Conservation (phyloP, 306 rosid species). For the Boehmeria nivea region DNA sequence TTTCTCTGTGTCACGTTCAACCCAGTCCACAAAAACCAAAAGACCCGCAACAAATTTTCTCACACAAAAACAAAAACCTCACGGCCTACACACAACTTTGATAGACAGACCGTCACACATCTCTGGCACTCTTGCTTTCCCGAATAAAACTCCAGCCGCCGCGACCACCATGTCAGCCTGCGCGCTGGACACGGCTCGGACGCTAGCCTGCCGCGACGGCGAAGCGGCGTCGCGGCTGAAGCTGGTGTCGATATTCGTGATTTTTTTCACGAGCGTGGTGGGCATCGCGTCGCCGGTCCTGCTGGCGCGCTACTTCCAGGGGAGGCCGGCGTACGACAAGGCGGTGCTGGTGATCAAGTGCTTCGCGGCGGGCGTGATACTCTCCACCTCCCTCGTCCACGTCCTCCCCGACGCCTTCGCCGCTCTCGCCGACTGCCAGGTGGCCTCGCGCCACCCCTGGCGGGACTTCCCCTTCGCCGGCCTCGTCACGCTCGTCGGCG, state of each 20-base stretch:
- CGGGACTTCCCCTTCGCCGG: conserved; percentile 88
- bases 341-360: conserved; percentile 64
- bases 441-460: conserved; percentile 80
- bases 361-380: conserved; percentile 96
- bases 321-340: conserved; percentile 71
- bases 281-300: conserved; percentile 76
- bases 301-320: conserved; percentile 66
- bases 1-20: no score
- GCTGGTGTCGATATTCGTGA: conserved; percentile 51
- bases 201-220: conserved; percentile 50
- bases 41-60: no score
- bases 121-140: no score
- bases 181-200: conserved; percentile 33
- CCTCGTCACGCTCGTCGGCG: conserved; percentile 66
- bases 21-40: no score
- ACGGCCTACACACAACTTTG: no score
- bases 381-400: conserved; percentile 92
- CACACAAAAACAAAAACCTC: no score
- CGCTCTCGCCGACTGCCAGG: conserved; percentile 81
- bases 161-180: conserved; percentile 40
- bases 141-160: background rate
- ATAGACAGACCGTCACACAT: no score
- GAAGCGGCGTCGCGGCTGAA: conserved; percentile 65
- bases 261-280: conserved; percentile 63
- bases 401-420: conserved; percentile 88